Evolutionary conservation across 345 rosid species (phyloP).

Genomic region (Linum trigynum): DNA sequence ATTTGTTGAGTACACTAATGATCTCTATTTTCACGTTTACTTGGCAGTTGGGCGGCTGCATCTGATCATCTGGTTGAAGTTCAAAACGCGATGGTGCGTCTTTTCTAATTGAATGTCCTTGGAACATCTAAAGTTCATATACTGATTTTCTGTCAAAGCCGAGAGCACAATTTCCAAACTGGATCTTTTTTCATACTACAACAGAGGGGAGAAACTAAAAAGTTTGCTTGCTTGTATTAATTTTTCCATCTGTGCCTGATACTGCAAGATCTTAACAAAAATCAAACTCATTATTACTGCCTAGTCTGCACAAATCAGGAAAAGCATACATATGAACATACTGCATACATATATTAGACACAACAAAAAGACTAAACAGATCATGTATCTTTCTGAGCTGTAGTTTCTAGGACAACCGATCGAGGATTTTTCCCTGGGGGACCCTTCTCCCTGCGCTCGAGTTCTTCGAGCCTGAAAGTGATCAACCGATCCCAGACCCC

Average conservation of each 20-base stretch:
- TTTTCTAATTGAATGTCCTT: not conserved
- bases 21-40: conserved; percentile 5
- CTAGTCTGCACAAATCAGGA: not conserved
- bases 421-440: conserved; percentile 76
- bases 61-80: conserved; percentile 32
- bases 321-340: not conserved
- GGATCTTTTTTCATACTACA: no score
- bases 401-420: conserved; percentile 61
- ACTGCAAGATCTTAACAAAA: not conserved
- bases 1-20: not conserved
- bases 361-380: not conserved
- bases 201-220: no score
- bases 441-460: conserved; percentile 70
- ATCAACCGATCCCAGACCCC: conserved; percentile 78
- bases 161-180: not conserved
- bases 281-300: not conserved
- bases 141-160: not conserved
- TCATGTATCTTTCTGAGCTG: conserved; percentile 28
- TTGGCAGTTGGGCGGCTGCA: conserved; percentile 64
- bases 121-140: no score
- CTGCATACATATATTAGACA: not conserved
- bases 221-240: not conserved
- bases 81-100: conserved; percentile 8
- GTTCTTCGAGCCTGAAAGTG: conserved; percentile 74
- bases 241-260: not conserved